Percentiles rank a stretch among this genome's conserved stretches.
phyloP scores from a whole-genome alignment of 192 early-diverging fungal species.

The Polychytrium aggregatum region DNA sequence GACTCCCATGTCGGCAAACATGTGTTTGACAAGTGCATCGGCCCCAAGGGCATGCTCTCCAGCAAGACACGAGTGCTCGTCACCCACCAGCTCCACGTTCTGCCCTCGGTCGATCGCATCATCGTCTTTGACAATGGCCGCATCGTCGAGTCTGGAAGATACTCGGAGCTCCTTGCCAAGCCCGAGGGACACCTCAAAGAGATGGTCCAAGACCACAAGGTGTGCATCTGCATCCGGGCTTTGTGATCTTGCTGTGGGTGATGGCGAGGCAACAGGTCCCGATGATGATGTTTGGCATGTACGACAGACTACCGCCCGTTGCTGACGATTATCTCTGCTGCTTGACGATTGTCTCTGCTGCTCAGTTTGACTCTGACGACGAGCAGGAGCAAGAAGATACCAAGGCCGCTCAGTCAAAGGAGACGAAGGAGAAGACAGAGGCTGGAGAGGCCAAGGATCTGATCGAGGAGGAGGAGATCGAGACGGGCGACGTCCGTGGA shows the following conservation, averaged over 20 bases:
- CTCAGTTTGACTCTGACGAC: too few relatives aligned
- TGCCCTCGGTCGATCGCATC: slow-evolving; percentile 60
- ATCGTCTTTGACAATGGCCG: slow-evolving; percentile 54
- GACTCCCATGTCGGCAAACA: slow-evolving; percentile 27
- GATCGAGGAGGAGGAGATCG: too few relatives aligned
- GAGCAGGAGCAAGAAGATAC: slow-evolving; percentile 4
- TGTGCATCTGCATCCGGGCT: too few relatives aligned
- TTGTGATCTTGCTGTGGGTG: too few relatives aligned
- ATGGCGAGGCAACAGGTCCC: too few relatives aligned
- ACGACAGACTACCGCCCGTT: too few relatives aligned
- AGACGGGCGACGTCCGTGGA: too few relatives aligned
- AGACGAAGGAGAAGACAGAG: slow-evolving; percentile 1
- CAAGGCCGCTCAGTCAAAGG: not conserved
- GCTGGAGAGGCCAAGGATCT: too few relatives aligned
- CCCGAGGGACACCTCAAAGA: too few relatives aligned
- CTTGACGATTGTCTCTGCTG: slow-evolving; percentile 41
- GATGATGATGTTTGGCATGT: too few relatives aligned
- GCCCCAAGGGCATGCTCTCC: slow-evolving; percentile 38
- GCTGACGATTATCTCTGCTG: too few relatives aligned
- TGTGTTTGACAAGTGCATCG: slow-evolving; percentile 22
- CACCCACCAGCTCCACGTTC: slow-evolving; percentile 50
- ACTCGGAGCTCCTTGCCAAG: slow-evolving; percentile 41
- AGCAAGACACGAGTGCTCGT: slow-evolving; percentile 75
- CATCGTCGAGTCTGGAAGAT: slow-evolving; percentile 49
- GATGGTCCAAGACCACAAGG: too few relatives aligned